Evolutionary conservation across 129 eudicot species (phyloP).

Genomic region (Chrysanthemum seticuspe): DNA sequence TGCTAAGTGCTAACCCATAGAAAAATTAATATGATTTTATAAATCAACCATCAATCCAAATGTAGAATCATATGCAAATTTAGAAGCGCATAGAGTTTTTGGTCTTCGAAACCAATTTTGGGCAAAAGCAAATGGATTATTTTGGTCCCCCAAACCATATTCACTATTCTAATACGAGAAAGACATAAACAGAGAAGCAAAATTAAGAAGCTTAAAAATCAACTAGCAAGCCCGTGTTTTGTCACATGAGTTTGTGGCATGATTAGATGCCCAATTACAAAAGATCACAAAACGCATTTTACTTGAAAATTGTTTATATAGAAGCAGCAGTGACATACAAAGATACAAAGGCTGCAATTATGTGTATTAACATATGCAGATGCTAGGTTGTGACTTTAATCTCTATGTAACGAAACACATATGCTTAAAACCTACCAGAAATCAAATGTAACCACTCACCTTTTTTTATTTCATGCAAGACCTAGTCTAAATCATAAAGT

Average conservation of each 20-base stretch:
- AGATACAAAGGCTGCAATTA: neutral
- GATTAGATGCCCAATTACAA: constrained; percentile 15
- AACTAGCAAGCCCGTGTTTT: constrained; percentile 11
- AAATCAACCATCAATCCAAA: neutral
- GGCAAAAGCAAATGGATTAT: neutral
- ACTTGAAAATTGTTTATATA: constrained; percentile 3
- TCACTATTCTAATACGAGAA: constrained; percentile 10
- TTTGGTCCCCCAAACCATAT: neutral
- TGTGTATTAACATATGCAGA: constrained; percentile 11
- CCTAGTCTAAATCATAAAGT: constrained; percentile 2
- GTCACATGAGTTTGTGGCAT: constrained; percentile 10
- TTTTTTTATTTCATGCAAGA: constrained; percentile 8
- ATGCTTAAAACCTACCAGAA: constrained; percentile 1
- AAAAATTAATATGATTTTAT: neutral
- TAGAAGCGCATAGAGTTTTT: neutral
- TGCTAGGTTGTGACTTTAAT: neutral
- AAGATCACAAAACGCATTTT: neutral
- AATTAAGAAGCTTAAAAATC: neutral
- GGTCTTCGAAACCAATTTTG: too few species aligned
- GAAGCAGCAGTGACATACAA: neutral
- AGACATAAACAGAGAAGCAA: constrained; percentile 1
- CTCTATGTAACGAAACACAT: neutral
- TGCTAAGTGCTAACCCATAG: neutral
- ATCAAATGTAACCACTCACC: constrained; percentile 2
- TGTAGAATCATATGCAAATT: constrained; percentile 2